Evolutionary conservation across 805 yeast species (phyloP), one percentile per base, ranked within the genome.

Genomic region (Tetrapisispora taiwanensis): DNA sequence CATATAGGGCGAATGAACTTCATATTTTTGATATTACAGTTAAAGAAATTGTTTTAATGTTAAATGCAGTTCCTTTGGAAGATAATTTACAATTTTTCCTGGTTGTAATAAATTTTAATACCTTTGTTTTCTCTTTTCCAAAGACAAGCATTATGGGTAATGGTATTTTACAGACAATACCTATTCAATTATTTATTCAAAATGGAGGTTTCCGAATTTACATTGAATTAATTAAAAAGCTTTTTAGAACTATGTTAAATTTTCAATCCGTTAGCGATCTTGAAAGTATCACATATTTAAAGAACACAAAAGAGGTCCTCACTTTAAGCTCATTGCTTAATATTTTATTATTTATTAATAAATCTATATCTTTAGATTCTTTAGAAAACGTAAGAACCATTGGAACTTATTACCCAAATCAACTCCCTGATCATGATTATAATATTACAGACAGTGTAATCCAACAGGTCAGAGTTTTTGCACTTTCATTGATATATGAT

Each of bases 121-220:
- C 60, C 7, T 64, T 61, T 48, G 59, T 67, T 30, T 51, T 63
- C 45, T 55, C 63, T 3, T 64, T 62, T 43, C 58, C 69, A 1
- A 59, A 57, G 40, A 49, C 61, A 1, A 48, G 59, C 5, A 47
- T 55, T 6, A 48, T 55, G 1, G 56, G 56, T 8, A 53, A 56
- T 14, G 69, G 59, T 32, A 59, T 55, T 30, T 35, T 65, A 4
- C 60, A 67, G 35, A 66, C 70, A 1, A 45, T 68, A n/a, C 68
- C 66, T 27, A 66, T 65, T 2, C 66, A 78, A 20, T 56, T 72
- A n/a, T 69, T 79, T 37, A 63, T 78, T 45, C 80, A 79, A 52
- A 55, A 64, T 35, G 75, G 73, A 8, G 79, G 79, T 4, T 71
- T 71, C 44, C 53, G 45, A 36, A 15, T 54, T n/a, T 59, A 59